Conservation (phyloP, 768 basidiomycete genomes). For the Leccinum subtestaceum region DNA sequence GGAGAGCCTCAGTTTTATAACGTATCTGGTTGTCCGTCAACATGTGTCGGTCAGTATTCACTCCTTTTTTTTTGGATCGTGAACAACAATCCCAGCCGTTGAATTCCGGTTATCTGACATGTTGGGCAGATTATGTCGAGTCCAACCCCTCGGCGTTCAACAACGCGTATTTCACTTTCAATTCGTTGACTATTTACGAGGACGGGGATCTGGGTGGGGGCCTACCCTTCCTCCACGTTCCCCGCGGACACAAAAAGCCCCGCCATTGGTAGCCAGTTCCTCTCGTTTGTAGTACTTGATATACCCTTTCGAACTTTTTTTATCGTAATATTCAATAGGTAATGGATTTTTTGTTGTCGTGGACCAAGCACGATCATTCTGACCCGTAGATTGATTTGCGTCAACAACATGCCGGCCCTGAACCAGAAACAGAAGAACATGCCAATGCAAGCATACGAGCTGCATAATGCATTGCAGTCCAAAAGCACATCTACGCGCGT, state of each 20-base stretch:
- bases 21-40: conserved; percentile 26
- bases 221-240: background rate
- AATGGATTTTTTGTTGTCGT: background rate
- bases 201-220: background rate
- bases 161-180: conserved; percentile 42
- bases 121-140: conserved; percentile 30
- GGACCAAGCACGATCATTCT: background rate
- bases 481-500: too few species aligned
- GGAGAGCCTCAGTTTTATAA: conserved; percentile 20
- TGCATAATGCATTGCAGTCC: too few species aligned
- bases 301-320: background rate
- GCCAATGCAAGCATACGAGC: too few species aligned
- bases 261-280: background rate
- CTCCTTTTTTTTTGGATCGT: background rate
- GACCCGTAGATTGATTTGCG: background rate
- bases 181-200: conserved; percentile 35
- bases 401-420: too few species aligned
- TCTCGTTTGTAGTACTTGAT: background rate
- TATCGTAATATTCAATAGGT: background rate
- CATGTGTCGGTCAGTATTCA: conserved; percentile 23
- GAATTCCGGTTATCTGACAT: background rate
- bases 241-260: background rate
- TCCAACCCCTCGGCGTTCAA: conserved; percentile 38
- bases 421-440: too few species aligned
- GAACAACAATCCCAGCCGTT: background rate